These are phyloP conservation scores for Telfairia occidentalis DNA, from an alignment of 331 rosid species.

Conservation along the genomic window DNA sequence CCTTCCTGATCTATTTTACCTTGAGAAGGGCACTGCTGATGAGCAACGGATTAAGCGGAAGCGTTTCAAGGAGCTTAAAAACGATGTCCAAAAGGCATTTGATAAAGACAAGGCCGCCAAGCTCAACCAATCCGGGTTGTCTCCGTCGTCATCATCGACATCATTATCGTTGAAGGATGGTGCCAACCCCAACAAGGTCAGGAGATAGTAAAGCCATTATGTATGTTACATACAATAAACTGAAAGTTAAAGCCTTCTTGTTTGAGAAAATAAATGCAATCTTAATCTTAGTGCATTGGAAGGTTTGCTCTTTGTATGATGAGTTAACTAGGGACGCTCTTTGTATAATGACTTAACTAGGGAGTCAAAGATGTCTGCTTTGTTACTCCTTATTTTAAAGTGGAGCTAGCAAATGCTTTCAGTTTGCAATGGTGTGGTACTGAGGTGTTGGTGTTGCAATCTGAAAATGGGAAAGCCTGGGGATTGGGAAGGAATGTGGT, in stretches of 20 bases:
- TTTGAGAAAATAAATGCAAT: neutral
- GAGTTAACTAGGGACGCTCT: neutral
- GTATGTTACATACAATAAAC: constrained; percentile 12
- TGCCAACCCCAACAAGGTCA: constrained; percentile 8
- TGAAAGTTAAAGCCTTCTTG: neutral
- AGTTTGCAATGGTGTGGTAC: neutral
- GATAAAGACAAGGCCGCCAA: constrained; percentile 37
- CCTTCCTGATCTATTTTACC: constrained; percentile 29
- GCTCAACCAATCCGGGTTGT: constrained; percentile 15
- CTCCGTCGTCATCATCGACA: constrained; percentile 26
- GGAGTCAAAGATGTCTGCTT: neutral
- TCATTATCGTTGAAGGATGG: constrained; percentile 17
- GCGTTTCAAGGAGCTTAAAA: constrained; percentile 40
- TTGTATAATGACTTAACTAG: constrained; percentile 4
- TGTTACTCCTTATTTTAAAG: neutral
- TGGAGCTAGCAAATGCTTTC: neutral
- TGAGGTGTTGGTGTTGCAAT: neutral
- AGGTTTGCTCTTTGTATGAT: constrained; percentile 1
- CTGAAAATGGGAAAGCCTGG: neutral
- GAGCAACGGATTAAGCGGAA: constrained; percentile 32
- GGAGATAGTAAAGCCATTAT: neutral
- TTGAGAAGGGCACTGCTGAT: constrained; percentile 25
- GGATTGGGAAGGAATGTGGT: neutral
- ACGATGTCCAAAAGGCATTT: constrained; percentile 38
- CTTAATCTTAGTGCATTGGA: neutral